Conservation (phyloP, 805 yeast species). For the Sungouiella thailandica region DNA sequence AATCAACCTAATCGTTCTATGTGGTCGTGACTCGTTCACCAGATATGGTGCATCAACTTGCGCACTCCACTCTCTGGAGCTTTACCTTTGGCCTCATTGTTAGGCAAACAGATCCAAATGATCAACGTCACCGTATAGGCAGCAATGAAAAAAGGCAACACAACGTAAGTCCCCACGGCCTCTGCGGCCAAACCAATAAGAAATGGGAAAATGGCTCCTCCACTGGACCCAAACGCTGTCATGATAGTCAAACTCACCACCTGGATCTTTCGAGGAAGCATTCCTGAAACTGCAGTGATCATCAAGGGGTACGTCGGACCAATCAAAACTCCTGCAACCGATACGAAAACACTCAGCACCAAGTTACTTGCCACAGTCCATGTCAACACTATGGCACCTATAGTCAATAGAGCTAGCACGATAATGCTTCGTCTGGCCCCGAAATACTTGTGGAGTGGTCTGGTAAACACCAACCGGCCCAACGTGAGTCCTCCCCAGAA, state of each 20-base stretch:
- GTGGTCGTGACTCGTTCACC: neutral
- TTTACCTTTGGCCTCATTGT: conserved; percentile 5
- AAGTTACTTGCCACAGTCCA: conserved; percentile 14
- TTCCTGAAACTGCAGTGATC: conserved; percentile 16
- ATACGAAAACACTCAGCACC: conserved; percentile 14
- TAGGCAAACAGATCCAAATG: conserved; percentile 17
- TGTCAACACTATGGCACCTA: conserved; percentile 11
- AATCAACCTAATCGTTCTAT: no score
- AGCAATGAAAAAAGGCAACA: conserved; percentile 19
- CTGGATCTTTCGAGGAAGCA: conserved; percentile 21
- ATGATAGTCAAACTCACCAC: conserved; percentile 20
- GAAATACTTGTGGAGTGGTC: conserved; percentile 11
- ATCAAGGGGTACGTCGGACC: conserved; percentile 21
- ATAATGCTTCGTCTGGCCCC: conserved; percentile 16
- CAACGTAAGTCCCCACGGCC: conserved; percentile 19
- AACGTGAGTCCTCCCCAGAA: conserved; percentile 23
- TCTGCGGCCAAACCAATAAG: conserved; percentile 19
- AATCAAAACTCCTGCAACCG: conserved; percentile 15
- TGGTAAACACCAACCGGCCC: conserved; percentile 17
- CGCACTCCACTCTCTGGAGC: neutral
- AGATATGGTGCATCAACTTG: neutral
- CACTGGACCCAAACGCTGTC: conserved; percentile 22
- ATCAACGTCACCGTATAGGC: conserved; percentile 13
- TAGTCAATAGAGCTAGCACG: conserved; percentile 9
- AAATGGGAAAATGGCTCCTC: conserved; percentile 22